A percentile compares a stretch with the other conserved stretches of the same genome.
Conservation (phyloP, 805 yeast species). For the Zygotorulaspora florentina region DNA sequence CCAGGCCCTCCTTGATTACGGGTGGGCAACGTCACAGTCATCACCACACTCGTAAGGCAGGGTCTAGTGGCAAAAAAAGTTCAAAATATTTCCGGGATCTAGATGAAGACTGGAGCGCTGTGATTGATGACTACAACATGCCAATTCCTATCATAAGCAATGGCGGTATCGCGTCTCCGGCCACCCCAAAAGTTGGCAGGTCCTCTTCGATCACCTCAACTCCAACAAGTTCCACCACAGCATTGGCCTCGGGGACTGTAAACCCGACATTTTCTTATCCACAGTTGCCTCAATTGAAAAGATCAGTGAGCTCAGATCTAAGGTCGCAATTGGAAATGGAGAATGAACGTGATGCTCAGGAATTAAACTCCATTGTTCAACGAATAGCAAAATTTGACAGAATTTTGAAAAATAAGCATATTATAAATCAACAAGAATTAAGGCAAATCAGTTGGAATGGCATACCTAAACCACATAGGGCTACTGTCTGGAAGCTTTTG, state of each 20-base stretch:
- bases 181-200: conserved; percentile 20
- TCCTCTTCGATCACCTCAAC: conserved; percentile 27
- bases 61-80: conserved; percentile 23
- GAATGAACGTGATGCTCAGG: conserved; percentile 35
- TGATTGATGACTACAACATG: conserved; percentile 44
- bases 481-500: conserved; percentile 83
- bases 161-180: conserved; percentile 28
- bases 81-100: conserved; percentile 54
- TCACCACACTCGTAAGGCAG: conserved; percentile 9
- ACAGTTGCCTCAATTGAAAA: conserved; percentile 28
- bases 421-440: conserved; percentile 66
- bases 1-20: conserved; percentile 15
- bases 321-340: conserved; percentile 27
- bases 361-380: conserved; percentile 54
- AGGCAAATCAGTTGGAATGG: conserved; percentile 92
- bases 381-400: conserved; percentile 64
- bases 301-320: conserved; percentile 19
- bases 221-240: conserved; percentile 10
- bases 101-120: conserved; percentile 94
- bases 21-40: conserved; percentile 15
- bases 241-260: conserved; percentile 7
- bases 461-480: conserved; percentile 73
- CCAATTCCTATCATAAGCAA: conserved; percentile 32
- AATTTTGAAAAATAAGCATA: conserved; percentile 47
- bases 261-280: conserved; percentile 25